Evolutionary conservation across 2,329 filamentous ascomycete species (phyloP).

Genomic region (Colletotrichum noveboracense): DNA sequence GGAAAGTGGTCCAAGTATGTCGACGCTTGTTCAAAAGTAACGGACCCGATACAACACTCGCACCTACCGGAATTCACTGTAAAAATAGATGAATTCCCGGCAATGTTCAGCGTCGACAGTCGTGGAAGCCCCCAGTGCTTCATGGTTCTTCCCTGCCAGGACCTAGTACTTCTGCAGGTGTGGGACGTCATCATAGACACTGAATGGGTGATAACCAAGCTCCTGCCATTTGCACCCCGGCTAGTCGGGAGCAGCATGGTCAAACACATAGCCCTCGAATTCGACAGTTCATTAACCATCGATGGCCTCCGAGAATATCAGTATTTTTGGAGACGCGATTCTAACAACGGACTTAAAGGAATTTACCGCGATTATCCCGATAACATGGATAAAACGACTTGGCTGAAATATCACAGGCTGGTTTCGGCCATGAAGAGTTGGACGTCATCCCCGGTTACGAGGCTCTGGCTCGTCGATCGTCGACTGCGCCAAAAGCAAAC

Average conservation of each 20-base stretch:
- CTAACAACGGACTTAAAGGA: too few species aligned
- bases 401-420: not conserved
- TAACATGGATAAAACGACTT: not conserved
- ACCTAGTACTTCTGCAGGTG: not conserved
- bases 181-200: not conserved
- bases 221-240: not conserved
- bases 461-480: not conserved
- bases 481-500: not conserved
- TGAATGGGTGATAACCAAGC: not conserved
- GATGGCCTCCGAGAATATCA: not conserved
- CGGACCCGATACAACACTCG: not conserved
- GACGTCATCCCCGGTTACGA: not conserved
- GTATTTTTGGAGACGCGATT: not conserved
- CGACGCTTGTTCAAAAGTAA: not conserved
- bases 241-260: not conserved
- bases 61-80: rapidly evolving
- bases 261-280: not conserved
- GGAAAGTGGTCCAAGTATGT: not conserved
- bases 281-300: not conserved
- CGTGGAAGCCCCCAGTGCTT: not conserved
- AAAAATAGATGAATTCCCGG: rapidly evolving
- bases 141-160: not conserved
- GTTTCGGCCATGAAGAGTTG: not conserved
- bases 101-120: not conserved
- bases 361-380: not conserved